Evolutionary conservation across 2,329 filamentous ascomycete species (phyloP), one percentile per base, ranked within the genome.

Genomic region (Clathrospora elynae): DNA sequence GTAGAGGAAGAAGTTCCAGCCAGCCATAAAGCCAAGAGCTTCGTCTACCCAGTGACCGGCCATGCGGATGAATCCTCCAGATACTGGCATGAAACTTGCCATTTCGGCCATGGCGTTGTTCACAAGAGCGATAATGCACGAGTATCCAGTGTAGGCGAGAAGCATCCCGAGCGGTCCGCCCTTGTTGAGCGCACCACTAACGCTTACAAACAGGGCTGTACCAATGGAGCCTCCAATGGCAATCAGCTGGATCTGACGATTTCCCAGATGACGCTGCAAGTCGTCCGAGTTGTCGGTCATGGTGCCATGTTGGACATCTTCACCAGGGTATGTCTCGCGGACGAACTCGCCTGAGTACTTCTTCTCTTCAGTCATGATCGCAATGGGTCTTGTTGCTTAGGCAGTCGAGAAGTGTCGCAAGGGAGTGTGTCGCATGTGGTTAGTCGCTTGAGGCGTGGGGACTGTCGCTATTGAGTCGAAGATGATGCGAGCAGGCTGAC

Each of bases 51-150:
- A 86, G 53, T 82, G 74, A 18, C 82, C 82, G 4, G 82, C 82
- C 57, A 85, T 75, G 46, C 83, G 81, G 51, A 86, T 78, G 61
- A 85, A 86, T 2, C 80, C 80, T 50, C 83, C 82, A 28, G 75
- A 78, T 32, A 86, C 76, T 16, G 84, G 83, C 75, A 83, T 82
- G 49, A 78, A 79, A 24, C 76, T 75, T 19, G 73, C 78, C 83
- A 86, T 86, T 64, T 86, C 83, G 6, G 83, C 83, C 46, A 85
- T 74, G 49, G 76, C 78, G 60, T 85, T 86, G 74, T 85, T 86
- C 61, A 86, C 79, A 32, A 83, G 71, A 16, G 73, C 82, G 46
- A 86, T 73, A 39, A 85, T 59, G 56, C 72, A 63, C 24, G 73
- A 74, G 62, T 85, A 84, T 29, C 82, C 50, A 22, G 74, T 72